Evolutionary conservation across 371 early-diverging fungal genomes (phyloP), one percentile per base, ranked within the genome.

Genomic region (Syncephalastrum racemosum): DNA sequence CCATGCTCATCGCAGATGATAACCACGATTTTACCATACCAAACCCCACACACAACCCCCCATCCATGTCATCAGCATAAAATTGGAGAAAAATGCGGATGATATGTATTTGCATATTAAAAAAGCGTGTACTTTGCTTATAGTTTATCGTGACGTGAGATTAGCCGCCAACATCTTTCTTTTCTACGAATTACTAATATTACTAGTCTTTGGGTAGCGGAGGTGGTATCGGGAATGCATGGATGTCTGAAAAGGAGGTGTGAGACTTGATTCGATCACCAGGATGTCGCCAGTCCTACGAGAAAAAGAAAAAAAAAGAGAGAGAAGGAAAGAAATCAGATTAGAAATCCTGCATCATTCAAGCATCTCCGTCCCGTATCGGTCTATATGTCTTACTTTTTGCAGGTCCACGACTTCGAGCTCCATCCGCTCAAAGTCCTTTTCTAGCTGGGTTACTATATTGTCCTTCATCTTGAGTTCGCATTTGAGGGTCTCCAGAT

Each of bases 401-500:
- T 77, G 78, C 48, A 77, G 50, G 59, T 69, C 70, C 18, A 59
- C 62, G 14, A 77, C 69, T 44, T 73, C 62, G 25, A 71, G 25
- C 46, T 75, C 74, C 70, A 79, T 67, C 2, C 68, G 62, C 42
- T 69, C 63, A 67, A 79, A 79, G 42, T 75, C 79, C 36, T 67
- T 62, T 50, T 79, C 79, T 15, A 79, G 45, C 27, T 79, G 73
- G 19, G 68, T 64, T 3, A 79, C 74, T 44, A 79, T 70, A 16
- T 63, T 64, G 58, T 79, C 79, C 46, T 79, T 79, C 50, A 75
- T 58, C 18, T 55, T 62, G 14, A 79, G 49, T 58, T 79, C 76
- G 15, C 60, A 53, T 49, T 73, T 71, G 46, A 79, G 46, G 25
- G 60, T 63, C 48, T 79, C 66, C 8, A 68, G 59, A 53, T 70